A percentile compares a stretch with the other conserved stretches of the same genome.
phyloP scores from a whole-genome alignment of 129 eudicot genomes.

The Solidago caesia region DNA sequence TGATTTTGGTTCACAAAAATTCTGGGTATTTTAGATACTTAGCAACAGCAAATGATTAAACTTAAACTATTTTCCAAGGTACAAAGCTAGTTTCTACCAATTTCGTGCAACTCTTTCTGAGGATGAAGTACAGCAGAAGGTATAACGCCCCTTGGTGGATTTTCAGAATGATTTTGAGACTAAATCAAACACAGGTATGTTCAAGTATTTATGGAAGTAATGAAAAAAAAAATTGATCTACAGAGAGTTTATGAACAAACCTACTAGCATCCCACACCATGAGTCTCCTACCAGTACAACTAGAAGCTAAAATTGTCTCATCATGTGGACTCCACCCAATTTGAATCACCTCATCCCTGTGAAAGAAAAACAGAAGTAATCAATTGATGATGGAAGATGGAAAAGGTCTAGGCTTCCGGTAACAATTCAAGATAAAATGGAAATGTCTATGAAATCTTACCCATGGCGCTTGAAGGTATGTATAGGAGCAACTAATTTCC shows the following conservation, averaged over 20 bases:
- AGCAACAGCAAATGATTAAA: not conserved
- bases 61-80: not conserved
- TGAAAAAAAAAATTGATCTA: not conserved
- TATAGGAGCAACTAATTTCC: slow-evolving; percentile 53
- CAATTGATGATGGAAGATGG: slow-evolving; percentile 5
- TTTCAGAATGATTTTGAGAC: not conserved
- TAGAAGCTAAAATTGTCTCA: slow-evolving; percentile 78
- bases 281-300: slow-evolving; percentile 71
- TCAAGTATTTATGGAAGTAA: not conserved
- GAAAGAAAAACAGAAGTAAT: slow-evolving; percentile 7
- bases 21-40: not conserved
- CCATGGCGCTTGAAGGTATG: slow-evolving; percentile 69
- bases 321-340: slow-evolving; percentile 88
- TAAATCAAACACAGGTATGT: not conserved
- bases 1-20: not conserved
- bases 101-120: not conserved
- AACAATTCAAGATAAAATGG: not conserved
- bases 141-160: not conserved
- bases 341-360: slow-evolving; percentile 78
- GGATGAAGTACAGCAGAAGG: not conserved
- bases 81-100: not conserved
- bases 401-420: not conserved
- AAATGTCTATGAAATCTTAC: slow-evolving; percentile 40
- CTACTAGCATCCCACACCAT: slow-evolving; percentile 88
- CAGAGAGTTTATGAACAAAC: slow-evolving; percentile 28